These are phyloP conservation scores for Myxozyma nipponensis DNA, from an alignment of 805 yeast species.

Conservation along the genomic window DNA sequence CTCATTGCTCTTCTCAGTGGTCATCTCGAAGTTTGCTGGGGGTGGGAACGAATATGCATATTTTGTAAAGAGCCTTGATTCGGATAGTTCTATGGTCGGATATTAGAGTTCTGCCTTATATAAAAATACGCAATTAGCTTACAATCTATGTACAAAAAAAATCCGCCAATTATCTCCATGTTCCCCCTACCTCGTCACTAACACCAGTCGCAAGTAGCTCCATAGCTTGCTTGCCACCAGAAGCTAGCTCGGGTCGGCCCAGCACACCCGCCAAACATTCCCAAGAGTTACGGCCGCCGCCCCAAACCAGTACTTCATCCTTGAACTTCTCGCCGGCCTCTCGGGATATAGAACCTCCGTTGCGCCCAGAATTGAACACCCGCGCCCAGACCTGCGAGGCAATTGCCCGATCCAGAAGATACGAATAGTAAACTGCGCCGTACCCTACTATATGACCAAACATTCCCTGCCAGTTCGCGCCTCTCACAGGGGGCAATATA, in stretches of 20 bases:
- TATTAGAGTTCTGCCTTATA: not conserved
- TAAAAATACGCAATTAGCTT: not conserved
- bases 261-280: conserved; percentile 73
- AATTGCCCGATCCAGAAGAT: conserved; percentile 85
- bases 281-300: conserved; percentile 92
- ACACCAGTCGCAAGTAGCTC: conserved; percentile 16
- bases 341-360: conserved; percentile 62
- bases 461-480: conserved; percentile 86
- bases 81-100: not conserved
- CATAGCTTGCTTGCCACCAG: conserved; percentile 75
- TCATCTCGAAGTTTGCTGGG: no score
- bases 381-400: conserved; percentile 81
- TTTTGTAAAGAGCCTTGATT: not conserved
- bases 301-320: conserved; percentile 76
- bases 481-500: conserved; percentile 56
- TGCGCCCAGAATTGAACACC: conserved; percentile 46
- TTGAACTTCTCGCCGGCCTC: conserved; percentile 73
- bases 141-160: not conserved
- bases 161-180: conserved; percentile 8
- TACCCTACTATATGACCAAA: conserved; percentile 91
- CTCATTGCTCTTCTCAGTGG: not conserved
- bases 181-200: conserved; percentile 15
- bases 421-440: conserved; percentile 91
- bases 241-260: conserved; percentile 54
- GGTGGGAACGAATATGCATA: no score